A percentile compares a stretch with the other conserved stretches of the same genome.
Evolutionary conservation across 768 basidiomycete species (phyloP).

Genomic region (Phlebiopsis gigantea): DNA sequence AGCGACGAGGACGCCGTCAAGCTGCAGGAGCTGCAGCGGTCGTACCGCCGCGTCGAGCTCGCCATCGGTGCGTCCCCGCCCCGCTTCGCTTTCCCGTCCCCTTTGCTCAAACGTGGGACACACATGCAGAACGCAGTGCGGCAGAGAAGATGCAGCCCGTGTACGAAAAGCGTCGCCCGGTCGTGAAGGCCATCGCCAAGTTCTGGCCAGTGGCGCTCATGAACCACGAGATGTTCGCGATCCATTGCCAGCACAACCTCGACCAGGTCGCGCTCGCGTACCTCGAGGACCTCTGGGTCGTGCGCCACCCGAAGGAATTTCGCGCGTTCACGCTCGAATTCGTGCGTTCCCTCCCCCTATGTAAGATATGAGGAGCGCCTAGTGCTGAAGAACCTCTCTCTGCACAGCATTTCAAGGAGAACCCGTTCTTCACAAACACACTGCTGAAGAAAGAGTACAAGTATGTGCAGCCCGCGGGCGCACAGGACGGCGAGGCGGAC

Average conservation of each 20-base stretch:
- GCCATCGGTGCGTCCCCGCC: constrained; percentile 52
- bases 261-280: constrained; percentile 82
- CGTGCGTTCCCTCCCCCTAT: constrained; percentile 45
- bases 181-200: constrained; percentile 61
- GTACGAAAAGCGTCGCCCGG: constrained; percentile 66
- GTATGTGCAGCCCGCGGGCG: constrained; percentile 50
- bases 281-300: constrained; percentile 82
- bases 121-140: constrained; percentile 54
- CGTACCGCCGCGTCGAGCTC: constrained; percentile 66
- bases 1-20: constrained; percentile 69
- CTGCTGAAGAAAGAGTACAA: constrained; percentile 83
- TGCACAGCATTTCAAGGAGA: constrained; percentile 74
- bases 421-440: constrained; percentile 74
- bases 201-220: constrained; percentile 87
- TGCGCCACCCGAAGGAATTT: constrained; percentile 65
- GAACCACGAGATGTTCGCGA: constrained; percentile 59
- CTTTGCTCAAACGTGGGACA: not conserved
- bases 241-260: constrained; percentile 64
- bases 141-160: constrained; percentile 52
- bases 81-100: not conserved
- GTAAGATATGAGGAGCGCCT: no score
- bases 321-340: constrained; percentile 85
- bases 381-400: no score
- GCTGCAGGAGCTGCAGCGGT: constrained; percentile 59
- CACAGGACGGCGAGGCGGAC: constrained; percentile 54